Percentiles rank a stretch among this genome's conserved stretches.
phyloP scores from a whole-genome alignment of 179 eudicot genomes.

The Kewa caespitosa region DNA sequence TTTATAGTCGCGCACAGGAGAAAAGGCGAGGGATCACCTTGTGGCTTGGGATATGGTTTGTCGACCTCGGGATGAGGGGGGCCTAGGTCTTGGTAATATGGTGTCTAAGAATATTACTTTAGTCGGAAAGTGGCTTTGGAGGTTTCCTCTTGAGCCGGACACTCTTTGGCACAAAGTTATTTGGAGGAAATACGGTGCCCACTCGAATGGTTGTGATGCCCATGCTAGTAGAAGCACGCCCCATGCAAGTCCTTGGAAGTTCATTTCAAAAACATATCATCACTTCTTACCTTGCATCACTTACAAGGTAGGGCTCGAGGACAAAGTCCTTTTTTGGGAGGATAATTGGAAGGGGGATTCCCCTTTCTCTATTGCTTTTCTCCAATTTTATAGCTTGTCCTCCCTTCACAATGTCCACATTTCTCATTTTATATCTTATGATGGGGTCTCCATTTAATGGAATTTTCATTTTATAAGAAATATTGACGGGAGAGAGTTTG shows the following conservation, averaged over 20 bases:
- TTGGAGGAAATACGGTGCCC: background rate
- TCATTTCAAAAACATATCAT: background rate
- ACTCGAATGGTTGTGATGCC: background rate
- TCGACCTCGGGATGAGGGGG: background rate
- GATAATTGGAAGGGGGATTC: background rate
- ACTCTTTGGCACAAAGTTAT: background rate
- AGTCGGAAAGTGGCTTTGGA: background rate
- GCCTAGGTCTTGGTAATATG: background rate
- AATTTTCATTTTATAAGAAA: background rate
- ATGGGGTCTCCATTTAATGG: background rate
- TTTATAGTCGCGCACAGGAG: background rate
- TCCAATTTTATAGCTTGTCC: background rate
- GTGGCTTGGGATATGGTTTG: background rate
- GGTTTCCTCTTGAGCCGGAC: background rate
- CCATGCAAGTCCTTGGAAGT: background rate
- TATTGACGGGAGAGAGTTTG: background rate
- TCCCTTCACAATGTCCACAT: background rate
- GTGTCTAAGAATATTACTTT: background rate
- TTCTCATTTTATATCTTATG: background rate
- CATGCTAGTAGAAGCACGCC: background rate
- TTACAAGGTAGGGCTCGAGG: background rate
- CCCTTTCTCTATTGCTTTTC: background rate
- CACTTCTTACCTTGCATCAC: background rate
- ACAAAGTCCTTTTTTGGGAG: background rate
- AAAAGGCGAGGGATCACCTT: background rate